Percentiles rank a stretch among this genome's conserved stretches.
Conservation (phyloP, 2,329 filamentous ascomycete species). For the Dothidotthia symphoricarpi region DNA sequence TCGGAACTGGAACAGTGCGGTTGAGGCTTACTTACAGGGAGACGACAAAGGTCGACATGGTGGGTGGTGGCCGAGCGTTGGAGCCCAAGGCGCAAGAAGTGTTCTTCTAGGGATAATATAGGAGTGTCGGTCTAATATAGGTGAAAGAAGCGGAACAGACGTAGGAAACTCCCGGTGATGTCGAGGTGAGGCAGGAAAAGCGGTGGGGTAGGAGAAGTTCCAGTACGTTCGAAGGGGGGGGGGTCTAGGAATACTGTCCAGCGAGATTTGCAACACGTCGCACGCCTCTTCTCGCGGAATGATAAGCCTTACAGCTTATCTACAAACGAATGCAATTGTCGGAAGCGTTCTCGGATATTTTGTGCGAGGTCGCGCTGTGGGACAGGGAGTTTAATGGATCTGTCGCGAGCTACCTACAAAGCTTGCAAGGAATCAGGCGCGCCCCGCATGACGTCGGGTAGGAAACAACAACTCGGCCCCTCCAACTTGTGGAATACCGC, state of each 20-base stretch:
- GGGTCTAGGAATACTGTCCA: slow-evolving; percentile 9
- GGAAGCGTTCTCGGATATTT: too few relatives aligned
- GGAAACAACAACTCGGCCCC: too few relatives aligned
- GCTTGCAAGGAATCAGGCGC: too few relatives aligned
- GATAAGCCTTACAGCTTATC: too few relatives aligned
- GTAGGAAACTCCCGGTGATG: slow-evolving; percentile 1
- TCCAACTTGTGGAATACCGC: too few relatives aligned
- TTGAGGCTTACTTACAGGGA: slow-evolving; percentile 54
- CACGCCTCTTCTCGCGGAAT: too few relatives aligned
- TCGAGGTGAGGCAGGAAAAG: slow-evolving; percentile 6
- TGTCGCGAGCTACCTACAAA: too few relatives aligned
- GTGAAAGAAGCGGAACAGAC: slow-evolving; percentile 1
- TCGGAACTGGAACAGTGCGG: neutral
- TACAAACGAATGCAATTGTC: too few relatives aligned
- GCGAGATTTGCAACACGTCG: neutral
- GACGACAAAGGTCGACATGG: slow-evolving; percentile 61
- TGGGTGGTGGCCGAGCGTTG: slow-evolving; percentile 12
- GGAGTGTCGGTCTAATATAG: neutral
- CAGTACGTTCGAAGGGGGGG: slow-evolving; percentile 6
- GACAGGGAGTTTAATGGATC: too few relatives aligned
- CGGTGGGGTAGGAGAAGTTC: slow-evolving; percentile 2
- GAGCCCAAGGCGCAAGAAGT: slow-evolving; percentile 5
- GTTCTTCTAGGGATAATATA: slow-evolving; percentile 7
- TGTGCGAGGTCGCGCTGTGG: too few relatives aligned
- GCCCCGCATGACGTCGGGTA: too few relatives aligned